phyloP scores from a whole-genome alignment of 306 rosid species.

The Ammopiptanthus mongolicus region DNA sequence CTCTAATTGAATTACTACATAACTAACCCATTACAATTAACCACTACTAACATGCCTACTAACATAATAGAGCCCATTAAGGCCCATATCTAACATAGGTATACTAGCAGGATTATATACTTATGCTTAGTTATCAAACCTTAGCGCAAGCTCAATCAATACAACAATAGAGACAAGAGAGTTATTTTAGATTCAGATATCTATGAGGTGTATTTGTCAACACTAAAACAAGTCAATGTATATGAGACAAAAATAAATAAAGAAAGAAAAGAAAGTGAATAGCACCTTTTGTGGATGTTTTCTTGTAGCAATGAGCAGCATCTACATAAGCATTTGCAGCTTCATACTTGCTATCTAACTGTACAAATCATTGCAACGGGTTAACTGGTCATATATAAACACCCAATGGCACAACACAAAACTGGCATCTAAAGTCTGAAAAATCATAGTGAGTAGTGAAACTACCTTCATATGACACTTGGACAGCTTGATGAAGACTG shows the following conservation, averaged over 20 bases:
- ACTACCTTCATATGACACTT: constrained; percentile 47
- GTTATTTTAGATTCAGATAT: background rate
- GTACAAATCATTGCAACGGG: background rate
- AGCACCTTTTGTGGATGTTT: constrained; percentile 36
- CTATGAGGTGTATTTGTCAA: background rate
- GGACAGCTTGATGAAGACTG: constrained; percentile 37
- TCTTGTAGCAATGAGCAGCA: constrained; percentile 53
- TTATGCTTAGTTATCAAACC: background rate
- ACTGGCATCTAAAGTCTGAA: background rate
- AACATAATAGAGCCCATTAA: too few relatives aligned
- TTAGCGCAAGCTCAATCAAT: background rate
- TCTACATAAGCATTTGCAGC: constrained; percentile 49
- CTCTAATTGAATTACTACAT: too few relatives aligned
- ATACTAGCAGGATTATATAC: background rate
- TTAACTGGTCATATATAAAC: background rate
- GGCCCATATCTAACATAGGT: too few relatives aligned
- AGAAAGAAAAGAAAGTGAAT: background rate
- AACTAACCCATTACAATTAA: too few relatives aligned
- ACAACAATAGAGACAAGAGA: background rate
- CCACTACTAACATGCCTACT: too few relatives aligned
- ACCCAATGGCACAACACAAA: background rate
- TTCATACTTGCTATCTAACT: constrained; percentile 47
- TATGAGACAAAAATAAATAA: background rate
- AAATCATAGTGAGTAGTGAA: background rate
- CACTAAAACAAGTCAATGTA: background rate